phyloP scores from a whole-genome alignment of 2,329 filamentous ascomycete species.

The Cercospora beticola region DNA sequence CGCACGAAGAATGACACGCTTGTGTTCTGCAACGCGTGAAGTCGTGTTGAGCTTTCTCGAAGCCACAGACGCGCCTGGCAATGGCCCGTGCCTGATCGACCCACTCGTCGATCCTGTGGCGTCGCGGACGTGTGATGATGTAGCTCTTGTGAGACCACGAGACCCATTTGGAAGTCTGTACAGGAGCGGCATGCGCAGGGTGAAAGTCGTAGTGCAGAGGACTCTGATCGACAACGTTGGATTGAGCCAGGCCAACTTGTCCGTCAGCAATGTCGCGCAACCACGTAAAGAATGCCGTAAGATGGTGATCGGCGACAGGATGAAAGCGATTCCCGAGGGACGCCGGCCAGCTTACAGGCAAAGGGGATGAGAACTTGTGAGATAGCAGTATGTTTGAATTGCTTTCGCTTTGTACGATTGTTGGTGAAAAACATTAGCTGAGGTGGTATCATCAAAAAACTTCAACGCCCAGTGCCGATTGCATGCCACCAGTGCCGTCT shows the following conservation, averaged over 20 bases:
- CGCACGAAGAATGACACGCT: not conserved
- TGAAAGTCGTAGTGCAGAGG: not conserved
- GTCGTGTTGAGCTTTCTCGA: not conserved
- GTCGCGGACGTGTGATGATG: not conserved
- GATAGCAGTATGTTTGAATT: not conserved
- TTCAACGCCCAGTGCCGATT: not conserved
- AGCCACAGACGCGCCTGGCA: not conserved
- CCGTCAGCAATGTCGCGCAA: not conserved
- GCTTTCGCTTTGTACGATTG: not conserved
- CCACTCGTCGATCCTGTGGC: not conserved
- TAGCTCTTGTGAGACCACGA: not conserved
- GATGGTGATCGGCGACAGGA: conserved; percentile 2
- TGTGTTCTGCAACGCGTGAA: not conserved
- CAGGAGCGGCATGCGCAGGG: not conserved
- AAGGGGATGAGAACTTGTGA: not conserved
- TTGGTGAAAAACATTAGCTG: conserved; percentile 2
- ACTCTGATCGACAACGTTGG: not conserved
- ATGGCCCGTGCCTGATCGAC: not conserved
- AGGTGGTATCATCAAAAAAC: conserved; percentile 6
- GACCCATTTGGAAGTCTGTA: not conserved
- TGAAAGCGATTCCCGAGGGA: not conserved
- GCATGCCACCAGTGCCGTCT: conserved; percentile 3
- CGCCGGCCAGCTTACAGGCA: not conserved
- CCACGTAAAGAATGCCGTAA: not conserved
- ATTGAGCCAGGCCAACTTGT: not conserved